Percentiles rank a stretch among this genome's conserved stretches.
Evolutionary conservation across 2,329 filamentous ascomycete genomes (phyloP).

Genomic region (Alternaria sp.): DNA sequence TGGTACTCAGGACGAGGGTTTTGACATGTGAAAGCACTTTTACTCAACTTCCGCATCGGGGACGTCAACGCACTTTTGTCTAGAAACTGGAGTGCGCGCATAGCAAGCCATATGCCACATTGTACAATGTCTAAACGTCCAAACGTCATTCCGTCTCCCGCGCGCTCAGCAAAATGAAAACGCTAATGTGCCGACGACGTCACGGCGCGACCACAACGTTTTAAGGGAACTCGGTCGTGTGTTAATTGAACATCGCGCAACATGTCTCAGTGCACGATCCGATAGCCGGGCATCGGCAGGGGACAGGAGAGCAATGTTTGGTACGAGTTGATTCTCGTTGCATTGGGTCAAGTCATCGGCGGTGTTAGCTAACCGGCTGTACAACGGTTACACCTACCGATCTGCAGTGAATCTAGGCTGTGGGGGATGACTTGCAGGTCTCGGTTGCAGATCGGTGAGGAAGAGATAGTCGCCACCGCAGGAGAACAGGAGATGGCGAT

Average conservation of each 20-base stretch:
- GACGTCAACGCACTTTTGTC: neutral
- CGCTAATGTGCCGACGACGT: conserved; percentile 20
- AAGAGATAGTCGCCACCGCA: neutral
- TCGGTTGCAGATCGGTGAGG: neutral
- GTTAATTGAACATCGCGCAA: conserved; percentile 9
- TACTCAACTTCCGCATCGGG: no score
- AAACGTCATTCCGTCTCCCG: neutral
- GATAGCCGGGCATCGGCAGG: neutral
- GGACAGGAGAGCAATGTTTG: neutral
- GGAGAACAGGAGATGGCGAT: neutral
- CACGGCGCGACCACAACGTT: conserved; percentile 17
- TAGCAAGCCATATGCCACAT: no score
- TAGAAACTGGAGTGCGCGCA: neutral
- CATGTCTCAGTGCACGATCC: neutral
- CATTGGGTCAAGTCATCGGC: conserved; percentile 10
- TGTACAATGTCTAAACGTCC: no score
- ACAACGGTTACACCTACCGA: neutral
- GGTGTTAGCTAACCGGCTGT: conserved; percentile 19
- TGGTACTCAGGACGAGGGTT: neutral
- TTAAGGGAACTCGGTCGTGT: conserved; percentile 13
- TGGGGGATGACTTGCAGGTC: neutral
- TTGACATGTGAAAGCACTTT: neutral
- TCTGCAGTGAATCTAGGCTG: neutral
- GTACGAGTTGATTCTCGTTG: neutral
- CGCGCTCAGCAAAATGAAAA: neutral